Evolutionary conservation across 163 green algal genomes (phyloP), one percentile per base, ranked within the genome.

Genomic region (Volvox carteri): DNA sequence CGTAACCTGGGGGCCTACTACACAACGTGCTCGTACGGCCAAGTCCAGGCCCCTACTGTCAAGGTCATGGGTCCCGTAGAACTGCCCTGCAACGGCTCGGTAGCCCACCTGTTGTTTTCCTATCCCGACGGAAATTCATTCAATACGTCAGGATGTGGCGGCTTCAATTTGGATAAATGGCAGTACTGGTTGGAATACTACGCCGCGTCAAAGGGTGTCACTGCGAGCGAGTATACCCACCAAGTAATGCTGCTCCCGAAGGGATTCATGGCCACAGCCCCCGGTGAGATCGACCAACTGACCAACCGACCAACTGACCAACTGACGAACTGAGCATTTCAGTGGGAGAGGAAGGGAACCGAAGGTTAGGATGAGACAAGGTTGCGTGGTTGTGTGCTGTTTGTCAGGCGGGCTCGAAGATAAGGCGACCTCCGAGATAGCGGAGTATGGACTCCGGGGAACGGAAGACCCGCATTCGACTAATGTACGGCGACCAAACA

Each of bases 91-190:
- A 25, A 4, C n/a, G 79, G 79, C 44, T 6, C 6, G 2, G 0
- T 23, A 4, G 52, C 35, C 18, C 2, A 86, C 41, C 11, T 48
- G 25, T 16, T 28, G 35, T 67, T 42, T 3, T 19, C 9, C 2
- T 78, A 77, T 46, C 25, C 54, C 1, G n/a, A 23, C 25, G 79
- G 60, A 3, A 41, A 54, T 19, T 28, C 0, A 0, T 86, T 86
- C 42, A 33, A 65, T 44, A 68, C 62, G 4, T 23, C 5, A 0
- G 21, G 14, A 1, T 86, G 79, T 41, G 28, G 19, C 14, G 41
- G 73, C 19, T 44, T 76, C 44, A 86, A 78, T 60, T 11, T 68
- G 41, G 3, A 62, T 7, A 86, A 86, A 8, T 86, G 79, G 79
- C 79, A 86, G 25, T 68, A 54, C 30, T 86, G 67, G 16, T 0